phyloP scores from a whole-genome alignment of 768 basidiomycete genomes.

The Panaeolus papilionaceus region DNA sequence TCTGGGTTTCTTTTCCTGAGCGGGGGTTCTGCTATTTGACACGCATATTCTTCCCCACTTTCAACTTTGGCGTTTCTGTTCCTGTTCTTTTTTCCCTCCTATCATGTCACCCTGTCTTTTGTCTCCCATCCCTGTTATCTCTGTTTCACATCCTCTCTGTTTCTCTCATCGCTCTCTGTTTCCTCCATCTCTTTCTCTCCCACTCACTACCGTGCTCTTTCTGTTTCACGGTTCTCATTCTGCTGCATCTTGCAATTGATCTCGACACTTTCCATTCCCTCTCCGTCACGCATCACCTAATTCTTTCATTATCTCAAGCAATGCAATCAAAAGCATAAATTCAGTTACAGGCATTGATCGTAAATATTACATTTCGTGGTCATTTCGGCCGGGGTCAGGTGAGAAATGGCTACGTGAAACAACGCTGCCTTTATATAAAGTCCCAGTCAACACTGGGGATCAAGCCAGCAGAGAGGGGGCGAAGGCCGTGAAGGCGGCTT shows the following conservation, averaged over 20 bases:
- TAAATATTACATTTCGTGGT: neutral
- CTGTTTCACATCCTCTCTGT: neutral
- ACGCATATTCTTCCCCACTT: neutral
- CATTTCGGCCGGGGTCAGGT: neutral
- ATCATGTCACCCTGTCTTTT: neutral
- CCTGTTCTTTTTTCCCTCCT: neutral
- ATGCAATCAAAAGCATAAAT: slow-evolving; percentile 12
- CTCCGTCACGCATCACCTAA: slow-evolving; percentile 6
- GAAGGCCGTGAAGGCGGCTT: neutral
- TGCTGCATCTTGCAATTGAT: slow-evolving; percentile 9
- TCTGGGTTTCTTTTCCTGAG: neutral
- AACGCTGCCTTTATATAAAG: neutral
- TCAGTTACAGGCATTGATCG: neutral
- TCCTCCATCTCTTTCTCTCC: neutral
- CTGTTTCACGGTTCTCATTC: neutral
- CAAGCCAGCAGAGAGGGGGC: neutral
- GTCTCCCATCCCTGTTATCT: neutral
- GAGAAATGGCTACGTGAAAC: neutral
- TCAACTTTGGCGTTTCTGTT: neutral
- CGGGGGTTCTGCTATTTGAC: no score
- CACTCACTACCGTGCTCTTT: neutral
- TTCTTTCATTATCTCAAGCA: slow-evolving; percentile 10
- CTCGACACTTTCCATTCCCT: slow-evolving; percentile 6
- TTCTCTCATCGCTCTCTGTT: neutral
- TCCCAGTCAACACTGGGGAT: neutral